Base-by-base conservation (phyloP, 73 alveolate species). In the Uronychia setigera region DNA sequence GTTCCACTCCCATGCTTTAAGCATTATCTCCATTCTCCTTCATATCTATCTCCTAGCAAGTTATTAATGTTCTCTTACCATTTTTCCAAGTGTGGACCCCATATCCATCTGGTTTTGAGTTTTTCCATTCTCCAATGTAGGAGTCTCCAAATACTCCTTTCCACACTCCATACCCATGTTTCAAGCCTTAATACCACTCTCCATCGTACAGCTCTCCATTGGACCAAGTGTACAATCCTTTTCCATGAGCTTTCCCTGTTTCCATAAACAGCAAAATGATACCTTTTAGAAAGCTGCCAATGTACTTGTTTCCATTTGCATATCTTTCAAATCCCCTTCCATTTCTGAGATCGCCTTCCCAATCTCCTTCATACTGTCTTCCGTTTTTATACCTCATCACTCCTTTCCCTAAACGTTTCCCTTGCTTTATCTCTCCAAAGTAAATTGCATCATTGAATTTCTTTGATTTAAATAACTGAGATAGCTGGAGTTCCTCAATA, bases 1-100 rank as follows among this genome's bases (percentile, higher is more conserved):
- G 88, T 86, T 28, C 98, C 98, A 80, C 89, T 90, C 80, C 98
- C 97, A 81, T 95, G 98, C 89, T 88, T 95, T 82, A 87, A 87
- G 31, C 98, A 94, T 58, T 93, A 87, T 35, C 33, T 84, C 74
- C 58, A 83, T 1, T 77, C 93, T 25, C 96, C 97, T 33, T 88
- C 90, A 92, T 93, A 93, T 30, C 46, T 81, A 78, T 81, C 92
- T 58, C 94, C 94, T 31, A n/a, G n/a, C n/a, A n/a, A n/a, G n/a
- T n/a, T n/a, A n/a, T n/a, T n/a, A n/a, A n/a, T n/a, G n/a, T n/a
- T n/a, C n/a, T n/a, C n/a, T n/a, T n/a, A n/a, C n/a, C n/a, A n/a
- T 83, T 46, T 29, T 32, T 33, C 89, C 91, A 59, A 35, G 80
- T 75, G 46, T 79, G 85, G 1, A 89, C 86, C 27, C 93, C 92